Base-by-base conservation (phyloP, 2,329 filamentous ascomycete genomes). In the Exophiala xenobiotica region DNA sequence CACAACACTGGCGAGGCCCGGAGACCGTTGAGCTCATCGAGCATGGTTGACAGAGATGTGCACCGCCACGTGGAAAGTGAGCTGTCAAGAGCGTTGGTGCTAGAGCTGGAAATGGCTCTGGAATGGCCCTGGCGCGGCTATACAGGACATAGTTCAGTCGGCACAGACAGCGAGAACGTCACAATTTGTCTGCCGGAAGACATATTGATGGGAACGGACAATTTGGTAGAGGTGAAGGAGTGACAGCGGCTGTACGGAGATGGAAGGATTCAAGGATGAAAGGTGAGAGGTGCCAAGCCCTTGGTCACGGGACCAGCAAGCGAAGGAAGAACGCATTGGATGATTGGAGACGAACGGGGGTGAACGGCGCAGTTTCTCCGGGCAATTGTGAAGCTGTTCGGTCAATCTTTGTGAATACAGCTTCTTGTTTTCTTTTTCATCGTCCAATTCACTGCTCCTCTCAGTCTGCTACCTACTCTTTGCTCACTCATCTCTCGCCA, bases 401-500 rank as follows among this genome's bases (percentile, higher is more conserved):
- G n/a, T 35, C 31, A 14, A 16, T 35, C n/a, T 16, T 35, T 16
- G 31, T 35, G 18, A 35, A 14, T 35, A 12, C 31, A 35, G n/a
- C n/a, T 7, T 16, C n/a, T 14, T 16, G n/a, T 8, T 35, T 14
- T 16, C 11, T 35, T 35, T 35, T 9, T 14, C 31, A 12, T 16
- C 2, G n/a, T 35, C 31, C 31, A 35, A 16, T 9, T 45, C 20
- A 18, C 19, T 45, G 23, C 29, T 29, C 23, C 20, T 43, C 19
- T 38, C 44, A 27, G 6, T 27, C n/a, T 11, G 6, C 6, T 14
- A 26, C 38, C 20, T 22, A 20, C 3, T 19, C 18, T 5, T 40
- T 35, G 7, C 31, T 35, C 31, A 16, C 8, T 26, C 33, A n/a
- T 24, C 24, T 44, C 31, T n/a, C 37, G 11, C 42, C 45, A 56